Percentiles rank a stretch among this genome's conserved stretches.
phyloP scores from a whole-genome alignment of 169 alveolate species.

The Plasmodium malariae region DNA sequence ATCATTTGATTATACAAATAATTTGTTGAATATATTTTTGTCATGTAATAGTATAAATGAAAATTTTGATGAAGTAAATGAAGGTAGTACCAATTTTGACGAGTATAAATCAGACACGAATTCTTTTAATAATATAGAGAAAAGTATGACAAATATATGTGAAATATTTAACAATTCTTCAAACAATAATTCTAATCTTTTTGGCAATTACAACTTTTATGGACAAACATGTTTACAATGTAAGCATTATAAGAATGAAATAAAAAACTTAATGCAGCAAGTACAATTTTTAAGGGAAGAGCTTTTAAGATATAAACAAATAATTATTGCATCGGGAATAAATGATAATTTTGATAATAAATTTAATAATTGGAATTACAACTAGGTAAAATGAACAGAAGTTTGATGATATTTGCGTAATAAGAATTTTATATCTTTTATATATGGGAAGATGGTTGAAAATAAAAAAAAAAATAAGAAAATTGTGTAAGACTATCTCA shows the following conservation, averaged over 20 bases:
- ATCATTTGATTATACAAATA: slow-evolving; percentile 58
- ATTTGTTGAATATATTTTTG: slow-evolving; percentile 53
- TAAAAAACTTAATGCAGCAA: slow-evolving; percentile 47
- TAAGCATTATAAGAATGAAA: slow-evolving; percentile 68
- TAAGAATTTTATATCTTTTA: slow-evolving; percentile 36
- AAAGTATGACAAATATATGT: slow-evolving; percentile 24
- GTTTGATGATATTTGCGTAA: slow-evolving; percentile 13
- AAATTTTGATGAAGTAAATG: slow-evolving; percentile 43
- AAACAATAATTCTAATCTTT: slow-evolving; percentile 18
- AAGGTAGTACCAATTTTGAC: not conserved
- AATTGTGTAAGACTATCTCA: too few relatives aligned
- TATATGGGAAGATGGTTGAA: slow-evolving; percentile 48
- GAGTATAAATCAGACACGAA: slow-evolving; percentile 7
- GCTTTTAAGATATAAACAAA: slow-evolving; percentile 34
- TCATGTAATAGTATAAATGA: slow-evolving; percentile 75
- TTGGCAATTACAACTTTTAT: slow-evolving; percentile 61
- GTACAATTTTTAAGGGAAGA: slow-evolving; percentile 46
- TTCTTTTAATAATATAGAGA: slow-evolving; percentile 16
- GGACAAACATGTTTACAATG: slow-evolving; percentile 56
- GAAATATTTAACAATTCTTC: slow-evolving; percentile 38
- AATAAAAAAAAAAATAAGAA: not conserved
- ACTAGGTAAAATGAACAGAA: slow-evolving; percentile 26
- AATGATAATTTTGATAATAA: slow-evolving; percentile 16
- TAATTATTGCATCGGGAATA: slow-evolving; percentile 41
- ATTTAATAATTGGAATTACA: slow-evolving; percentile 25